phyloP scores from a whole-genome alignment of 495 filamentous ascomycete genomes.

The Viridothelium virens region DNA sequence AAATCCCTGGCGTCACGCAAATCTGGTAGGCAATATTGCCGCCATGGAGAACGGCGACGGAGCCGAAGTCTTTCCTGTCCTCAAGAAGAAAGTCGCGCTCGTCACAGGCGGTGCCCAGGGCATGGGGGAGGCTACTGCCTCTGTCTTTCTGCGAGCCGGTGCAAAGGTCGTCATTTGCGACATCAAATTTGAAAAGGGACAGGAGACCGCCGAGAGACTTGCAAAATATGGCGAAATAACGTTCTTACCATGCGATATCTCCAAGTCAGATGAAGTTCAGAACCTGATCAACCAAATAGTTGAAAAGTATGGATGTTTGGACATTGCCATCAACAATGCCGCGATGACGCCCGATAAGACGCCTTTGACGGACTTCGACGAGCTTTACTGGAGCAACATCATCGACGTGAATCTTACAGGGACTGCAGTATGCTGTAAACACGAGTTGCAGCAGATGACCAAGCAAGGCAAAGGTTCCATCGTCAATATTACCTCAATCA shows the following conservation, averaged over 20 bases:
- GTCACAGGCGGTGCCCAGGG: not conserved
- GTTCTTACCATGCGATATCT: not conserved
- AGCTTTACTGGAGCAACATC: not conserved
- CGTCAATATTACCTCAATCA: not conserved
- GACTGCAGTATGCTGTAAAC: not conserved
- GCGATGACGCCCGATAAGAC: slow-evolving; percentile 5
- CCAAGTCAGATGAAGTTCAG: slow-evolving; percentile 17
- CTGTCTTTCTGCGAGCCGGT: slow-evolving; percentile 1
- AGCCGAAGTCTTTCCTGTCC: slow-evolving; percentile 1
- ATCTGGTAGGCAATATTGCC: too few species aligned
- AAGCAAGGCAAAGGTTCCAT: slow-evolving; percentile 6
- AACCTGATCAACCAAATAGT: slow-evolving; percentile 23
- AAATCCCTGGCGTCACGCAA: too few species aligned
- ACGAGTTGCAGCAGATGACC: not conserved
- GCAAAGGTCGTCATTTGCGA: not conserved
- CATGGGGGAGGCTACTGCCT: not conserved
- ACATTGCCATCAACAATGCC: slow-evolving; percentile 26
- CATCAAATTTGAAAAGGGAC: not conserved
- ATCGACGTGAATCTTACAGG: slow-evolving; percentile 1
- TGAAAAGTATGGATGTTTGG: slow-evolving; percentile 21
- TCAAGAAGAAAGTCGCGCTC: not conserved
- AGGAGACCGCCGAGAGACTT: not conserved
- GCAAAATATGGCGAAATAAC: not conserved
- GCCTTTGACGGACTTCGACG: not conserved
- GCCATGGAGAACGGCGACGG: not conserved